phyloP scores from a whole-genome alignment of 108 stramenopile species.

The Fragilaria crotonensis region DNA sequence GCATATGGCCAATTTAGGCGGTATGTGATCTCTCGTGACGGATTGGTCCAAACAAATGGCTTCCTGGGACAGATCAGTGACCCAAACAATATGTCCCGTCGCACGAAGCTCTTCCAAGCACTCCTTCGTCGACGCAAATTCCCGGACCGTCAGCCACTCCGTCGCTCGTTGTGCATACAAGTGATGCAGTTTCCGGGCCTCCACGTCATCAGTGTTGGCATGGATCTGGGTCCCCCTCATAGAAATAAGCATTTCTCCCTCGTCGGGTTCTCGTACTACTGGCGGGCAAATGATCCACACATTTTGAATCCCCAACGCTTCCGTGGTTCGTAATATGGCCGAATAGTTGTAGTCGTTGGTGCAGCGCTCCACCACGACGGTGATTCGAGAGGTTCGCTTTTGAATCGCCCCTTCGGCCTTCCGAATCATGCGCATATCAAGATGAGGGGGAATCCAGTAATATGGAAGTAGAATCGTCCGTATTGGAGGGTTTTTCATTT shows the following conservation, averaged over 20 bases:
- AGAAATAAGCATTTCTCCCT: too few relatives aligned
- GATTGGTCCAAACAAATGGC: conserved; percentile 44
- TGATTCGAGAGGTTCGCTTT: conserved; percentile 64
- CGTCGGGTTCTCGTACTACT: not conserved
- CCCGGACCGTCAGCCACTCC: conserved; percentile 78
- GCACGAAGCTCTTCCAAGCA: conserved; percentile 54
- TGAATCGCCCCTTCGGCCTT: conserved; percentile 81
- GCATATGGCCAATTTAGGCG: conserved; percentile 81
- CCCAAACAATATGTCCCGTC: conserved; percentile 69
- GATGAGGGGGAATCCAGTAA: conserved; percentile 54
- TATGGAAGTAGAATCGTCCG: not conserved
- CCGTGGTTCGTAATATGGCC: conserved; percentile 64
- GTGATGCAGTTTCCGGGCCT: conserved; percentile 63
- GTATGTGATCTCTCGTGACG: conserved; percentile 30
- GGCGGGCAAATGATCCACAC: conserved; percentile 76
- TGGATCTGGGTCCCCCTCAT: too few relatives aligned
- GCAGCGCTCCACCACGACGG: conserved; percentile 73
- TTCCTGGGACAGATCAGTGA: conserved; percentile 76
- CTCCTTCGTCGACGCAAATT: conserved; percentile 54
- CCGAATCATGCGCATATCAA: conserved; percentile 74
- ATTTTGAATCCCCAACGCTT: conserved; percentile 82
- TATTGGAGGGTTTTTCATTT: not conserved
- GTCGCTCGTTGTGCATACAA: conserved; percentile 80
- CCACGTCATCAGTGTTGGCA: conserved; percentile 64
- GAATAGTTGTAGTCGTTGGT: conserved; percentile 85